Conservation (phyloP, 345 rosid species). For the Eutrema yunnanense region DNA sequence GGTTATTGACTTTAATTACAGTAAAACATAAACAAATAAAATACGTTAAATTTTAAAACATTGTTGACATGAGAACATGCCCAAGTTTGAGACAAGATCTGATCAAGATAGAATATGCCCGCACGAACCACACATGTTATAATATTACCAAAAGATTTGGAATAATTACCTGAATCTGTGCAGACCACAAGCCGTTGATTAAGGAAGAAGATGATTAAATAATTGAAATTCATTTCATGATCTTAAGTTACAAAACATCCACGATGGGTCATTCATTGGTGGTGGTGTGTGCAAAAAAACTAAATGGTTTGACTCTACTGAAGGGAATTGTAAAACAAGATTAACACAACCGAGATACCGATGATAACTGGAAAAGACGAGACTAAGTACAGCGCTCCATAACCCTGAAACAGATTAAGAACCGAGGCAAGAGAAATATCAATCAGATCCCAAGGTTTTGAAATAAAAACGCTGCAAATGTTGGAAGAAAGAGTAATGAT, state of each 20-base stretch:
- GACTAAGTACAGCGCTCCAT: constrained; percentile 87
- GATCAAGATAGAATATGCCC: constrained; percentile 5
- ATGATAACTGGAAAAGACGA: constrained; percentile 88
- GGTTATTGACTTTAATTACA: constrained; percentile 25
- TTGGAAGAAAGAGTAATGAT: neutral
- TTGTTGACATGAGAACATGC: constrained; percentile 26
- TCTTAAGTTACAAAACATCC: constrained; percentile 22
- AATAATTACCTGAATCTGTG: constrained; percentile 13
- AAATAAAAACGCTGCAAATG: neutral
- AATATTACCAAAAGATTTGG: constrained; percentile 10
- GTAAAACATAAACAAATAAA: neutral
- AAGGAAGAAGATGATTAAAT: constrained; percentile 1
- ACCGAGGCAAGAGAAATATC: neutral
- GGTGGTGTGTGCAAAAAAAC: neutral
- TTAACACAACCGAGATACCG: constrained; percentile 76
- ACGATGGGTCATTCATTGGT: constrained; percentile 16
- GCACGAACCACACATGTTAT: constrained; percentile 19
- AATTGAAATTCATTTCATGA: neutral
- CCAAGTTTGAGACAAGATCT: constrained; percentile 27
- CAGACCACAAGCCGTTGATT: constrained; percentile 15
- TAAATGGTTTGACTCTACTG: constrained; percentile 41
- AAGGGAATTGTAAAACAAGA: constrained; percentile 86
- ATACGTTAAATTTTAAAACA: neutral
- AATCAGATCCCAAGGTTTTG: neutral
- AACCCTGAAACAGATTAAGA: constrained; percentile 58